Conservation (phyloP, 2,329 filamentous ascomycete species). For the Incumbomyces lentus region DNA sequence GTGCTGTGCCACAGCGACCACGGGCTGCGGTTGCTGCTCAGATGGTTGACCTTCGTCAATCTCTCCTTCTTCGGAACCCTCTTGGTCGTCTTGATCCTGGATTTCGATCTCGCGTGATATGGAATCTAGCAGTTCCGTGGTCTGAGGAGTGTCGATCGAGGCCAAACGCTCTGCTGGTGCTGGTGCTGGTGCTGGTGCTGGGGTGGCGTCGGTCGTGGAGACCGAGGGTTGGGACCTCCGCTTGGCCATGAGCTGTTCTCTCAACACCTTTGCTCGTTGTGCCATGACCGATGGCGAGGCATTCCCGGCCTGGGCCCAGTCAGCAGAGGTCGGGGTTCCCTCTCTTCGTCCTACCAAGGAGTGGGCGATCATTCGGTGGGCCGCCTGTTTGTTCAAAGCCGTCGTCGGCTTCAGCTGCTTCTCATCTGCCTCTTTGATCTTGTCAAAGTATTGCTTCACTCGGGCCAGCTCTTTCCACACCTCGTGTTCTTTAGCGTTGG, state of each 20-base stretch:
- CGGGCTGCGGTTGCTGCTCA: neutral
- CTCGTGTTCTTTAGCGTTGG: slow-evolving; percentile 72
- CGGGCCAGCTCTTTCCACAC: slow-evolving; percentile 78
- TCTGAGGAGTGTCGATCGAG: neutral
- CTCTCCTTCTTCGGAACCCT: slow-evolving; percentile 6
- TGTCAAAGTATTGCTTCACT: slow-evolving; percentile 83
- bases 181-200: neutral
- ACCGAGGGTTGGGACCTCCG: neutral
- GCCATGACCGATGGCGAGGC: neutral
- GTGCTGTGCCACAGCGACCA: neutral
- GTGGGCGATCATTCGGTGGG: slow-evolving; percentile 69
- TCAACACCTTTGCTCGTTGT: slow-evolving; percentile 3
- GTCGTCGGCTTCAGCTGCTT: slow-evolving; percentile 43
- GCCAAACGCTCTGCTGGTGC: no score
- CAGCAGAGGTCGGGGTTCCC: neutral
- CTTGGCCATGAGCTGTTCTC: slow-evolving; percentile 3
- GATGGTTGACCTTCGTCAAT: neutral
- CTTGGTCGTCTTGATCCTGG: neutral
- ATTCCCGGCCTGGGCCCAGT: slow-evolving; percentile 6
- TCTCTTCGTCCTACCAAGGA: slow-evolving; percentile 49
- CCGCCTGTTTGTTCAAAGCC: slow-evolving; percentile 62
- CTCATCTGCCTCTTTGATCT: slow-evolving; percentile 67
- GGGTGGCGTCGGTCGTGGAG: no score
- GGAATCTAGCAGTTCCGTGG: slow-evolving; percentile 2
- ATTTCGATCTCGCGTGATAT: neutral